A percentile compares a stretch with the other conserved stretches of the same genome.
Evolutionary conservation across 176 grass and related monocot genomes (phyloP).

Genomic region (Avena sativa): DNA sequence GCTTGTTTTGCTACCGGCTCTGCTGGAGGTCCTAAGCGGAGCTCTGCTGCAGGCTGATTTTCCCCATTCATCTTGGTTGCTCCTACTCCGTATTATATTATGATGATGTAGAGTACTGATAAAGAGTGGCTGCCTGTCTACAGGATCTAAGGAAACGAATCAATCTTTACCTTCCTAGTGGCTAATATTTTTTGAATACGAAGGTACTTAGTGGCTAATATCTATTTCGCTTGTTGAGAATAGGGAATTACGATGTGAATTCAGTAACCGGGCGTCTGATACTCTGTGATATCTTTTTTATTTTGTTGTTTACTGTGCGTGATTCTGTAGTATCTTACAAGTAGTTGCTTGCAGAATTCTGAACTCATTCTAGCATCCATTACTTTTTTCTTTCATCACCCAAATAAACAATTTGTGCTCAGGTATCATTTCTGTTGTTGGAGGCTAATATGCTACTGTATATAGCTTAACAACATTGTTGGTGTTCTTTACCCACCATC

Average conservation of each 20-base stretch:
- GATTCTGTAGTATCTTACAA: background rate
- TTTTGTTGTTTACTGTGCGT: background rate
- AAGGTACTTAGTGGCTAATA: background rate
- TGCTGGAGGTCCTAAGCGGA: background rate
- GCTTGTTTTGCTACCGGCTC: background rate
- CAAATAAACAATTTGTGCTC: background rate
- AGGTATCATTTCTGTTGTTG: background rate
- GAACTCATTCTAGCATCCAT: background rate
- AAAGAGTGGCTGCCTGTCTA: background rate
- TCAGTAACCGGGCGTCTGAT: background rate
- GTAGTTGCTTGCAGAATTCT: background rate
- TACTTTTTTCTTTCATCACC: background rate
- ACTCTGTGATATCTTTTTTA: background rate
- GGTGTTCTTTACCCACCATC: background rate
- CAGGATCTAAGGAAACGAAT: background rate
- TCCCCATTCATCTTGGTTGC: background rate
- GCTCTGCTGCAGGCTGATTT: background rate
- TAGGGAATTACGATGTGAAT: background rate
- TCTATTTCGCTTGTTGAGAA: background rate
- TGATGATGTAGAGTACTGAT: background rate
- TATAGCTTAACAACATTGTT: slow-evolving; percentile 15
- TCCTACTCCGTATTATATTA: background rate
- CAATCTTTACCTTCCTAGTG: background rate
- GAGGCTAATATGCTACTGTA: background rate
- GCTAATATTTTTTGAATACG: background rate